Evolutionary conservation across 2,329 filamentous ascomycete species (phyloP), one percentile per base, ranked within the genome.

Genomic region (Botrytis deweyae): DNA sequence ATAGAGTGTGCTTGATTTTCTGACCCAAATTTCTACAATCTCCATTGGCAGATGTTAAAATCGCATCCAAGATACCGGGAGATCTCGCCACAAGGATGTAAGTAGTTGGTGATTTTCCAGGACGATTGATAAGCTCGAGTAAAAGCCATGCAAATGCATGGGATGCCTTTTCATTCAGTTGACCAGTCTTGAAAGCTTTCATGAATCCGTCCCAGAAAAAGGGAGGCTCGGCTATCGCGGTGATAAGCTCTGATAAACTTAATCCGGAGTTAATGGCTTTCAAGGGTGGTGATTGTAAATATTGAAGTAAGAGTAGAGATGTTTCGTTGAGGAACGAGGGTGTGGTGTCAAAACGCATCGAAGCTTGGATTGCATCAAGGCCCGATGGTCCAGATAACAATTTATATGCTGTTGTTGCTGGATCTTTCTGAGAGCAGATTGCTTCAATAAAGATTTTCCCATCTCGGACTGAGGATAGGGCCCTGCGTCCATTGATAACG

Each of bases 371-470:
- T 1, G 84, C 81, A 40, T 68, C 68, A 1, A 84, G 76, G 2
- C 81, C 83, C 18, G 75, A 58, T 18, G 77, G 73, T 61, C 80
- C 84, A 40, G 83, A 77, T 12, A 85, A 76, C 52, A 87, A 52
- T 44, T 79, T 82, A 49, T 86, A 83, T 16, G 85, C 80, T 75
- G 84, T 85, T 20, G 78, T 81, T 38, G 82, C 79, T 6, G 76
- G 80, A 75, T 87, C 83, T 4, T 77, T 63, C 75, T 87, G 83
- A 12, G 78, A 76, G 74, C 83, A 84, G 8, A 88, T 76, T 0
- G 86, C 84, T 76, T 88, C 86, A 4, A 88, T 59, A 69, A 88
- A 87, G 9, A 83, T 81, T 49, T 82, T 84, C 9, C 81, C 83
- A 75, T 87, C 83, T 16, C 79, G 78, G 29, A 80, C 55, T 8